These are phyloP conservation scores for Paracamarosporium sp. DNA, from an alignment of 2,329 filamentous ascomycete genomes.

Conservation along the genomic window DNA sequence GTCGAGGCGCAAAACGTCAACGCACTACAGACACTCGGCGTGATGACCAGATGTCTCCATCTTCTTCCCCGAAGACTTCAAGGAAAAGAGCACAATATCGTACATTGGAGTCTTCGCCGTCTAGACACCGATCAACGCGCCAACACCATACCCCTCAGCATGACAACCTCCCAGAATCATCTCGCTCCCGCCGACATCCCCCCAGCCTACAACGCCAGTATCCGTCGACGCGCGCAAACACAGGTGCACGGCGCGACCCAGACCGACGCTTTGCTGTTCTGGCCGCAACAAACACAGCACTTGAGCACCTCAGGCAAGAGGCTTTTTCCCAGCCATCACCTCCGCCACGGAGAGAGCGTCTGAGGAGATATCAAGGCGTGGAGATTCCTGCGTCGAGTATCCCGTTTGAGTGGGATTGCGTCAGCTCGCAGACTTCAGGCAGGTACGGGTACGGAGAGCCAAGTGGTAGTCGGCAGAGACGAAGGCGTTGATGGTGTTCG, in stretches of 20 bases:
- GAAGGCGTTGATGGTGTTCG: constrained; percentile 25
- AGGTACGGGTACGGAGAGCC: constrained; percentile 28
- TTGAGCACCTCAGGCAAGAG: constrained; percentile 43
- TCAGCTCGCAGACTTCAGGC: constrained; percentile 42
- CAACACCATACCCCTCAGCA: constrained; percentile 26
- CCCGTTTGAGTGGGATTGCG: constrained; percentile 46
- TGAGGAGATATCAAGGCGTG: constrained; percentile 41
- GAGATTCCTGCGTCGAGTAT: constrained; percentile 37
- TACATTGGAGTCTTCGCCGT: constrained; percentile 31
- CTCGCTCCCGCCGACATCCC: constrained; percentile 33
- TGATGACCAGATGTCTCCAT: constrained; percentile 33
- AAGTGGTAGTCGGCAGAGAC: constrained; percentile 24
- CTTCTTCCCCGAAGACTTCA: constrained; percentile 38
- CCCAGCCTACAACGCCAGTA: constrained; percentile 35
- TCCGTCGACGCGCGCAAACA: constrained; percentile 37
- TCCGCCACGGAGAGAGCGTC: constrained; percentile 37
- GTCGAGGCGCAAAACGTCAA: constrained; percentile 44
- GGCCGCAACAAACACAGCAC: constrained; percentile 44
- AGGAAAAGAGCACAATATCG: constrained; percentile 31
- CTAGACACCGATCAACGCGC: constrained; percentile 35
- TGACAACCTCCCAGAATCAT: constrained; percentile 21
- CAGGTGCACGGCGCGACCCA: constrained; percentile 38
- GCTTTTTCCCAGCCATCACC: constrained; percentile 44
- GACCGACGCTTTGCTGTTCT: constrained; percentile 47
- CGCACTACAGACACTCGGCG: constrained; percentile 35